Base-by-base conservation (phyloP, 208 protist genomes). In the Leishmania major region DNA sequence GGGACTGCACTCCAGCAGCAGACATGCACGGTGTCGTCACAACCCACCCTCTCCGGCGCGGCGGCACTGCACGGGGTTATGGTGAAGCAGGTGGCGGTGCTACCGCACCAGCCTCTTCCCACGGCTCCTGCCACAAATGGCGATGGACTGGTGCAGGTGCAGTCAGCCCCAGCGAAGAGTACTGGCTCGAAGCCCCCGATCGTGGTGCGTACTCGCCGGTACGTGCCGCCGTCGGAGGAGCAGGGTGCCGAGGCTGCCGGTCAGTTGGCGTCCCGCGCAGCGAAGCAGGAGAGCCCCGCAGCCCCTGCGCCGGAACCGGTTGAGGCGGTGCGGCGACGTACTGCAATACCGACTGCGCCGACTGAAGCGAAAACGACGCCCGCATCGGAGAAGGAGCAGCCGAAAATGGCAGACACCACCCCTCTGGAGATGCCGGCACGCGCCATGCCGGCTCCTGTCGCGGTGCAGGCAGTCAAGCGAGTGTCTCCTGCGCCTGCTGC, bases 181-280 rank as follows among this genome's bases (percentile, higher is more conserved):
- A 78, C 60, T 0, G 74, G 78, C 75, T 77, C 79, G 67, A 84
- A 69, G 59, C 78, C 86, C 19, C 81, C 86, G 1, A 80, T 82
- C 10, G 72, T 85, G 35, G 78, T 88, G 28, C 80, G 80, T 55
- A 88, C 84, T 31, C 84, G 80, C n/a, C 84, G 84, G n/a, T 88
- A 73, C 55, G 81, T 84, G 5, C 84, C 84, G 0, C 80, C 60
- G 19, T 25, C 69, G 8, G 74, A 75, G n/a, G 79, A 81, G 60
- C 79, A 81, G 72, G 64, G 64, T 22, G 37, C 37, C 5, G 78
- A 70, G 7, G 55, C 64, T 15, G 64, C 40, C n/a, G 66, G 40
- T 22, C 40, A 64, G 55, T 60, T 51, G 4, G 35, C n/a, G 3
- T 37, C 69, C 15, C 10, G 47, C 49, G 31, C 35, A 25, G 72